Base-by-base conservation (phyloP, 805 yeast genomes). In the Kluyveromyces dobzhanskii region DNA sequence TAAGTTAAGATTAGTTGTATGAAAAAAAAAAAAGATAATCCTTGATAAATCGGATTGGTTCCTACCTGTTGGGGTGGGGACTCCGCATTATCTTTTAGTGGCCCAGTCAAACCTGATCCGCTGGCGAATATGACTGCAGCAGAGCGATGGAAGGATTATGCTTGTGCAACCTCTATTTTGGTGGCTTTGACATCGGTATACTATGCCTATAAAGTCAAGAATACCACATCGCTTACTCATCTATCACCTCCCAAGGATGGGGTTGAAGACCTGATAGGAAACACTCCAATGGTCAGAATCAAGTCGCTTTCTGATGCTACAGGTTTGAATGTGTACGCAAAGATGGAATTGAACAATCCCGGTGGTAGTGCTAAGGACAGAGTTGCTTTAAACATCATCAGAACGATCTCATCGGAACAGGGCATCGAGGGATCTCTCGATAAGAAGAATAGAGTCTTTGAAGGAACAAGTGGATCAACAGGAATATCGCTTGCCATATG, bases 311-410 rank as follows among this genome's bases (percentile, higher is more conserved):
- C 92, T 1, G 59, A 67, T 11, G 60, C 70, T 10, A 85, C 95
- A 0, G 94, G 94, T 0, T 80, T 90, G 53, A 79, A 82, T 30
- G 75, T 90, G 3, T 85, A 77, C 56, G 97, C 95, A 27, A 90
- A 90, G 53, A 57, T 88, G 44, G 98, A 90, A 58, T 64, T 85
- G 39, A 60, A 70, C 45, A 92, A 90, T 53, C 97, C 97, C 0
- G 98, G 90, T 1, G 97, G 97, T 0, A 82, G 94, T 37, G 95
- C 97, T 4, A 90, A 90, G 50, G 98, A 90, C 56, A 67, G 98
- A 32, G 95, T 92, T 14, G 97, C 97, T 0, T 63, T 84, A 16
- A 85, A 92, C 3, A 81, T 90, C 32, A 81, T 90, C 13, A 66
- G 75, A 40, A 75, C 75, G 17, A 25, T 34, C 12, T 12, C 30